phyloP scores from a whole-genome alignment of 2,329 filamentous ascomycete species.

The Pseudofabraea citricarpa region DNA sequence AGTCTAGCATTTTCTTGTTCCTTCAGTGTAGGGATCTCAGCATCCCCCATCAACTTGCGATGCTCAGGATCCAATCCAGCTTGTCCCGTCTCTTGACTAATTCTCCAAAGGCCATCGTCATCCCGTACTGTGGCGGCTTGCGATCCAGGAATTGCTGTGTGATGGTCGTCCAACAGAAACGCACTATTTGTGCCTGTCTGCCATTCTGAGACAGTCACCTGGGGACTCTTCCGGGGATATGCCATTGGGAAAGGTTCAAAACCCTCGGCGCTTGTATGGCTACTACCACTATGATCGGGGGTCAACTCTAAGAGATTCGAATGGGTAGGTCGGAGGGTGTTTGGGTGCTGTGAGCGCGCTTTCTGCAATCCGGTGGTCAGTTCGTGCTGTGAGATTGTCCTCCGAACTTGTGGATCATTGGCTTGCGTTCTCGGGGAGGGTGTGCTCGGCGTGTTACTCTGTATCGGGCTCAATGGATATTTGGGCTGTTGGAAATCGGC shows the following conservation, averaged over 20 bases:
- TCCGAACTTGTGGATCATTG: slow-evolving; percentile 14
- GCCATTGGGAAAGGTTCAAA: slow-evolving; percentile 19
- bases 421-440: slow-evolving; percentile 16
- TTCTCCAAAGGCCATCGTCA: slow-evolving; percentile 22
- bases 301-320: slow-evolving; percentile 21
- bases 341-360: slow-evolving; percentile 12
- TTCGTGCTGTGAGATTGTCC: slow-evolving; percentile 18
- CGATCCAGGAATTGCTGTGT: too few relatives aligned
- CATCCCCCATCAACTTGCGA: slow-evolving; percentile 15
- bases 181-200: too few relatives aligned
- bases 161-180: too few relatives aligned
- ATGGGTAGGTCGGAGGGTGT: slow-evolving; percentile 9
- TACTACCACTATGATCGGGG: slow-evolving; percentile 27
- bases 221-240: slow-evolving; percentile 16
- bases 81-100: slow-evolving; percentile 17
- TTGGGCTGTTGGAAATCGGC: slow-evolving; percentile 10
- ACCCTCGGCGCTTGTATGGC: slow-evolving; percentile 25
- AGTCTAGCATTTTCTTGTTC: slow-evolving; percentile 24
- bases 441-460: slow-evolving; percentile 21
- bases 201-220: slow-evolving; percentile 22
- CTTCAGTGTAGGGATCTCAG: slow-evolving; percentile 24
- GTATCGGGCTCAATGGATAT: slow-evolving; percentile 24
- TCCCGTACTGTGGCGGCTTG: slow-evolving; percentile 12
- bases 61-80: slow-evolving; percentile 24
- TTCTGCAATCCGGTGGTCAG: slow-evolving; percentile 15